These are phyloP conservation scores for Polytrichum formosum DNA, from an alignment of 225 moss, liverwort and hornwort species.

Conservation along the genomic window DNA sequence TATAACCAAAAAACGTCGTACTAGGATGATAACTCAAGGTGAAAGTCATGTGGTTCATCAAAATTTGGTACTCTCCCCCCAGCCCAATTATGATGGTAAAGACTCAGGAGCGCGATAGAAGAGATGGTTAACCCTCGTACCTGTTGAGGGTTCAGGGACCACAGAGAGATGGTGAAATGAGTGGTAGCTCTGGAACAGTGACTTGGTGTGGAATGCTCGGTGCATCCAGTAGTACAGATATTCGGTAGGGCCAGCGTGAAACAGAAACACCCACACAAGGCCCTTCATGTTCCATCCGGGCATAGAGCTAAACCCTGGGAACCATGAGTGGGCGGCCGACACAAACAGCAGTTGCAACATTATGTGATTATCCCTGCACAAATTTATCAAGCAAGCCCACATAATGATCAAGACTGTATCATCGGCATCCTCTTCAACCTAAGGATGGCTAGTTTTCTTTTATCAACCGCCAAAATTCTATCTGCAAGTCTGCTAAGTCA, in stretches of 20 bases:
- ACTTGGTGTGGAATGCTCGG: slow-evolving; percentile 57
- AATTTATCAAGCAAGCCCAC: too few relatives aligned
- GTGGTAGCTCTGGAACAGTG: slow-evolving; percentile 59
- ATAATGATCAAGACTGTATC: too few relatives aligned
- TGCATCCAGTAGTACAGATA: slow-evolving; percentile 90
- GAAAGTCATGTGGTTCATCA: neutral
- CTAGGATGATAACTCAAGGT: neutral
- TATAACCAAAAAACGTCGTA: neutral
- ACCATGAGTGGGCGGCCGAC: slow-evolving; percentile 56
- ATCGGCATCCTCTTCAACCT: too few relatives aligned
- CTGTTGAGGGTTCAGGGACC: slow-evolving; percentile 71
- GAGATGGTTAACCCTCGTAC: slow-evolving; percentile 17
- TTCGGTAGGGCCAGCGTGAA: slow-evolving; percentile 70
- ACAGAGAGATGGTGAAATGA: slow-evolving; percentile 64
- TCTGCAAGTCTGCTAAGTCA: too few relatives aligned
- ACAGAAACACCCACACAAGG: slow-evolving; percentile 33
- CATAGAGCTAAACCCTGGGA: slow-evolving; percentile 70
- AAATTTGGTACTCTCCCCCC: too few relatives aligned
- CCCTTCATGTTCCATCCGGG: slow-evolving; percentile 58
- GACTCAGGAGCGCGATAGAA: neutral
- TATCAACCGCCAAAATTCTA: too few relatives aligned
- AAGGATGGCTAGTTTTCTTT: too few relatives aligned
- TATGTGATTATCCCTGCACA: slow-evolving; percentile 75
- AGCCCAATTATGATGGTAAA: neutral
- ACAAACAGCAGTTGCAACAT: slow-evolving; percentile 65